phyloP scores from a whole-genome alignment of 2,329 filamentous ascomycete genomes.

The Aaosphaeria arxii region DNA sequence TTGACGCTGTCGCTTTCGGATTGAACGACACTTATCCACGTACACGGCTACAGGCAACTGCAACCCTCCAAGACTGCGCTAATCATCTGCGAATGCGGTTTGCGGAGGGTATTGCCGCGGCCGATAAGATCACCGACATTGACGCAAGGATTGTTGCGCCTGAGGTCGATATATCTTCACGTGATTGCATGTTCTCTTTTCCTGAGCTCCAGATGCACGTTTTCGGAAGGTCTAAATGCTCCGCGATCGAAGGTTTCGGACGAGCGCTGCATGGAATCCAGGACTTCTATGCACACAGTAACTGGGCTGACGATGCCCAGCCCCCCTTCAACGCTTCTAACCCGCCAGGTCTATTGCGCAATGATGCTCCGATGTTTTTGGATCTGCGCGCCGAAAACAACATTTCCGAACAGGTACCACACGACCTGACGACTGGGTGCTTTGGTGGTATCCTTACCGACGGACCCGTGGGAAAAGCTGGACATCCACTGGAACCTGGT shows the following conservation, averaged over 20 bases:
- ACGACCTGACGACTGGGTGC: conserved; percentile 19
- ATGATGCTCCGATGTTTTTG: conserved; percentile 14
- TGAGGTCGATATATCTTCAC: conserved; percentile 14
- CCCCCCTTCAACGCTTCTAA: conserved; percentile 16
- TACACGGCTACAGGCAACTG: conserved; percentile 15
- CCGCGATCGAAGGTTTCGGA: conserved; percentile 17
- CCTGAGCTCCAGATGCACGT: conserved; percentile 17
- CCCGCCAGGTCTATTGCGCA: conserved; percentile 15
- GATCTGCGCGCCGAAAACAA: conserved; percentile 20
- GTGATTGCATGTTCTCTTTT: conserved; percentile 19
- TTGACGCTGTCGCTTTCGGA: conserved; percentile 13
- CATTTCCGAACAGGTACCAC: conserved; percentile 17
- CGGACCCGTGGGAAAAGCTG: conserved; percentile 17
- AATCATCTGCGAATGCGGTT: conserved; percentile 14
- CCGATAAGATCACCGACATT: conserved; percentile 8
- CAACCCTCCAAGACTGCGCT: conserved; percentile 15
- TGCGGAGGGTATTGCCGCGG: conserved; percentile 8
- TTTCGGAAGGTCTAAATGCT: conserved; percentile 13
- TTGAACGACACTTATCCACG: conserved; percentile 14
- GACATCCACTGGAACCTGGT: conserved; percentile 20
- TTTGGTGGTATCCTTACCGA: conserved; percentile 21
- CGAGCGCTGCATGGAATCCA: conserved; percentile 16
- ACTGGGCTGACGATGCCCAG: conserved; percentile 15
- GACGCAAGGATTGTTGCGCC: conserved; percentile 6
- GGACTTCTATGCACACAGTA: conserved; percentile 19